These are phyloP conservation scores for Coniochaeta hoffmannii DNA, from an alignment of 2,329 filamentous ascomycete genomes.

Conservation along the genomic window DNA sequence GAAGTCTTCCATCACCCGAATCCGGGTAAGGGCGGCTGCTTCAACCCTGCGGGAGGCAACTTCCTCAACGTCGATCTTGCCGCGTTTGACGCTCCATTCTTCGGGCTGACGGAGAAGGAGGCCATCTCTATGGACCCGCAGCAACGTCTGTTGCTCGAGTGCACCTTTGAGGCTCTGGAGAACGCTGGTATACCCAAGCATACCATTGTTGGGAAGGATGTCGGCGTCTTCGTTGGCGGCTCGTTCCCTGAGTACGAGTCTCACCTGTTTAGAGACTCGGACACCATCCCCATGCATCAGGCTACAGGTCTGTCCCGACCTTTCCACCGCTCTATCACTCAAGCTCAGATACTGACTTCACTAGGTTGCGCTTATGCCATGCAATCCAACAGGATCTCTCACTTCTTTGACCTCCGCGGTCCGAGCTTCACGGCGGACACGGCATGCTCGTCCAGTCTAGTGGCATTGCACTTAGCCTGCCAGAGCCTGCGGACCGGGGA, in stretches of 20 bases:
- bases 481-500: slow-evolving; percentile 41
- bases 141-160: slow-evolving; percentile 44
- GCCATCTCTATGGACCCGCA: slow-evolving; percentile 47
- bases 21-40: slow-evolving; percentile 31
- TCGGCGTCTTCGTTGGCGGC: slow-evolving; percentile 43
- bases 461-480: slow-evolving; percentile 41
- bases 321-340: neutral
- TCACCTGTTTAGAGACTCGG: slow-evolving; percentile 34
- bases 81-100: slow-evolving; percentile 44
- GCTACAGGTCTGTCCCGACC: slow-evolving; percentile 32
- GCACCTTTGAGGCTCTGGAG: slow-evolving; percentile 46
- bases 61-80: slow-evolving; percentile 38
- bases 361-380: slow-evolving; percentile 42
- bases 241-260: slow-evolving; percentile 41
- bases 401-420: slow-evolving; percentile 47
- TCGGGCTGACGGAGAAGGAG: slow-evolving; percentile 42
- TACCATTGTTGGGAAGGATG: slow-evolving; percentile 35
- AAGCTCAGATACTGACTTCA: neutral
- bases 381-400: slow-evolving; percentile 46
- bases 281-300: slow-evolving; percentile 43
- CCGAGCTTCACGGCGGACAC: slow-evolving; percentile 46
- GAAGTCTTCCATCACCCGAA: slow-evolving; percentile 31
- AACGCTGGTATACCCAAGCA: slow-evolving; percentile 43
- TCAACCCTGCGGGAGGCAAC: slow-evolving; percentile 29
- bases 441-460: slow-evolving; percentile 43